Percentiles rank a stretch among this genome's conserved stretches.
phyloP scores from a whole-genome alignment of 2,329 filamentous ascomycete genomes.

The Aspergillus costaricaensis region DNA sequence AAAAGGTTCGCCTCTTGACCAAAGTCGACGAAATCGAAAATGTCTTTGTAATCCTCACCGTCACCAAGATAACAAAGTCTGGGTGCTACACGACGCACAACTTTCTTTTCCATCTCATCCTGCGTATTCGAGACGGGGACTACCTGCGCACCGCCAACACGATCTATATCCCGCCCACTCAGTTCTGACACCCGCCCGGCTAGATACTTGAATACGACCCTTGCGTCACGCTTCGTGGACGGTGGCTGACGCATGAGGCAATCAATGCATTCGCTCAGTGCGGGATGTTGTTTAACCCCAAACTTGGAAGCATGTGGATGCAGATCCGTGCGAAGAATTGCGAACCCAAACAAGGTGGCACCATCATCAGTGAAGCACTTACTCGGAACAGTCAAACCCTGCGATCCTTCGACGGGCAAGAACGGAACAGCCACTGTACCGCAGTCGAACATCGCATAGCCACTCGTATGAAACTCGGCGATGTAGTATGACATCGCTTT shows the following conservation, averaged over 20 bases:
- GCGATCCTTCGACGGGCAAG: constrained; percentile 69
- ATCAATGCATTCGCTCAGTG: constrained; percentile 74
- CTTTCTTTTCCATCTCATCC: constrained; percentile 44
- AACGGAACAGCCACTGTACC: constrained; percentile 59
- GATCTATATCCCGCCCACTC: constrained; percentile 59
- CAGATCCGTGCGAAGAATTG: constrained; percentile 74
- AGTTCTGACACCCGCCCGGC: constrained; percentile 75
- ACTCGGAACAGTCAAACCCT: constrained; percentile 68
- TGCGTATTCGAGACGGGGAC: constrained; percentile 62
- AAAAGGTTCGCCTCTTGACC: constrained; percentile 85
- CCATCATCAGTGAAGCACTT: constrained; percentile 81
- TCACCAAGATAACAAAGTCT: constrained; percentile 77
- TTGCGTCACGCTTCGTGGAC: constrained; percentile 64
- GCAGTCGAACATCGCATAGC: constrained; percentile 68
- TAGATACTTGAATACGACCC: constrained; percentile 79
- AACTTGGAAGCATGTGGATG: constrained; percentile 80
- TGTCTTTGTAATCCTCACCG: constrained; percentile 73
- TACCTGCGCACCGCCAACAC: constrained; percentile 66
- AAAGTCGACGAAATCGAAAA: constrained; percentile 97
- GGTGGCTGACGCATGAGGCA: constrained; percentile 73
- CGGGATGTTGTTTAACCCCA: constrained; percentile 79
- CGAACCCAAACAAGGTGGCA: constrained; percentile 76
- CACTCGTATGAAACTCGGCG: constrained; percentile 73
- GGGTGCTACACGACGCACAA: constrained; percentile 64
- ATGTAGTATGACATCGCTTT: constrained; percentile 81